Evolutionary conservation across 768 basidiomycete genomes (phyloP), one percentile per base, ranked within the genome.

Genomic region (Austroboletus eburneus): DNA sequence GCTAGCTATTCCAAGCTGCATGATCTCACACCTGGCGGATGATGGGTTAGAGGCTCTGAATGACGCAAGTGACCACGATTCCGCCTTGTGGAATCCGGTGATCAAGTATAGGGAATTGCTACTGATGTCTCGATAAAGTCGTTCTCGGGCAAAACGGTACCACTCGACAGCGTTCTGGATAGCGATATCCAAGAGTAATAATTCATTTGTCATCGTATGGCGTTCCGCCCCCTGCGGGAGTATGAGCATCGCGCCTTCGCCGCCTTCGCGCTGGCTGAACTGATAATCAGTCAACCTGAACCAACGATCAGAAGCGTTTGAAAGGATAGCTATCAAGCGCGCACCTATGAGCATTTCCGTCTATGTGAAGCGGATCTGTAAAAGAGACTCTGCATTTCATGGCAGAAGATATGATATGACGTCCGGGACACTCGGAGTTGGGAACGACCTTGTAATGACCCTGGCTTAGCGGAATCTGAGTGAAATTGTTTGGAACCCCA

Each of bases 181-280:
- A 7, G 57, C 58, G 17, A 51, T 59, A 20, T 54, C 42, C 13
- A 38, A 35, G 22, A 65, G 56, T 23, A 24, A 41, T 22, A 9
- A 13, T 14, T 52, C 24, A 13, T 62, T 48, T 16, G 47, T 44
- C 33, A 62, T 49, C 22, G 48, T 50, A 21, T 49, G 44, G 27
- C 51, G 48, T 22, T 36, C 33, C 4, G 59, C 53, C 8, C 61
- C 64, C n/a, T 62, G 54, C 2, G 66, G 63, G 42, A 67, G 55
- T 6, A 57, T 44, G 3, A 68, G 43, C 16, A 64, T 44, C 8
- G 64, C 61, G 2, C 61, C 64, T 55, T 63, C n/a, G n/a, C n/a
- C 56, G 32, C 24, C 17, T 18, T 35, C 17, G 16, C 39, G 25
- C 12, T 36, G 35, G 17, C 12, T 25, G 30, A 43, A 43, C 5